Evolutionary conservation across 116 monocot genomes (phyloP).

Genomic region (Posidonia oceanica): DNA sequence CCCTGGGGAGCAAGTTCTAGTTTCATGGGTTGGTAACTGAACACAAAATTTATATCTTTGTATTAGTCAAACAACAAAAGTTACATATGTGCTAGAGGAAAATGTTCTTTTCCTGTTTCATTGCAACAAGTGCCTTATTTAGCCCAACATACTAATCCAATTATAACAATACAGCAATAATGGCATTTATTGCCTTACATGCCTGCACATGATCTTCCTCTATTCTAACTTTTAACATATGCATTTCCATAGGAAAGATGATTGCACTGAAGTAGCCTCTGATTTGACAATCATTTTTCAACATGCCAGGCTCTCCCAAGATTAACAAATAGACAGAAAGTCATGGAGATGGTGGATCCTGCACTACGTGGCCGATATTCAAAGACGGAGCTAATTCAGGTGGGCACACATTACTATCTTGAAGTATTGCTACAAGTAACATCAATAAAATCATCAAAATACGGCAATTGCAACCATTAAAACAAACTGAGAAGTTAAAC

Average conservation of each 20-base stretch:
- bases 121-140: too few relatives aligned
- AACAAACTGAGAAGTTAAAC: background rate
- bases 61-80: too few relatives aligned
- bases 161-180: too few relatives aligned
- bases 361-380: conserved; percentile 39
- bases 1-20: conserved; percentile 53
- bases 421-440: background rate
- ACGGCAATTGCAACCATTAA: background rate
- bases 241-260: background rate
- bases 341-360: conserved; percentile 68
- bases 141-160: too few relatives aligned
- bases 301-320: conserved; percentile 52
- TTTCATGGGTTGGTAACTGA: conserved; percentile 50
- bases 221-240: background rate
- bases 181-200: background rate
- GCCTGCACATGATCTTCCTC: background rate
- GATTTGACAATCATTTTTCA: conserved; percentile 1
- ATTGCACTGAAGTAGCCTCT: background rate
- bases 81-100: too few relatives aligned
- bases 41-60: background rate
- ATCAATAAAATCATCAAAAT: background rate
- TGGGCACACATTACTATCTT: background rate
- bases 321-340: conserved; percentile 57
- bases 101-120: too few relatives aligned
- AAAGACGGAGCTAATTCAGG: conserved; percentile 69